These are phyloP conservation scores for Dendryphion nanum DNA, from an alignment of 2,329 filamentous ascomycete species.

Conservation along the genomic window DNA sequence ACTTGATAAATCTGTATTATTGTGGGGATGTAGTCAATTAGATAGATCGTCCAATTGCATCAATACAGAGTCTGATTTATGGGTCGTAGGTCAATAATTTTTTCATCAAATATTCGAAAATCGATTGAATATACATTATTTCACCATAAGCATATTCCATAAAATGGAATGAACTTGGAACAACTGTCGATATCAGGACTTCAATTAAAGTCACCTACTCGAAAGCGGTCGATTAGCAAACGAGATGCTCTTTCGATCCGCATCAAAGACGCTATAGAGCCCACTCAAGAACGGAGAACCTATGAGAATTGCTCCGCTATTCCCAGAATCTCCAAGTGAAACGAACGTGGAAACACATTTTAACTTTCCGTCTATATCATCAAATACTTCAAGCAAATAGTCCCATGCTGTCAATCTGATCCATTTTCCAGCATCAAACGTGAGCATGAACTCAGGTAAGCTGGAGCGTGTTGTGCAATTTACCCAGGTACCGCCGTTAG, in stretches of 20 bases:
- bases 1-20: too few relatives aligned
- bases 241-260: slow-evolving; percentile 3
- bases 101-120: too few relatives aligned
- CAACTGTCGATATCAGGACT: too few relatives aligned
- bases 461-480: slow-evolving; percentile 3
- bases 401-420: slow-evolving; percentile 11
- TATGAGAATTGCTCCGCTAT: slow-evolving; percentile 7
- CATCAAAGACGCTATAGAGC: slow-evolving; percentile 8
- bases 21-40: too few relatives aligned
- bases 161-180: too few relatives aligned
- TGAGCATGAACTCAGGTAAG: slow-evolving; percentile 5
- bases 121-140: too few relatives aligned
- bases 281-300: slow-evolving; percentile 8
- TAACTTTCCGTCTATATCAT: slow-evolving; percentile 3
- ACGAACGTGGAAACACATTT: slow-evolving; percentile 7
- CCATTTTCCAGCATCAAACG: slow-evolving; percentile 1
- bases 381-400: slow-evolving; percentile 7
- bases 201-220: too few relatives aligned
- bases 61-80: too few relatives aligned
- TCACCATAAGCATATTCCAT: too few relatives aligned
- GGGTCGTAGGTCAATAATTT: too few relatives aligned
- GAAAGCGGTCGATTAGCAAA: neutral
- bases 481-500: slow-evolving; percentile 2
- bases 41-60: too few relatives aligned
- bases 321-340: neutral